Conservation (phyloP, 768 basidiomycete genomes). For the Mycena amicta region DNA sequence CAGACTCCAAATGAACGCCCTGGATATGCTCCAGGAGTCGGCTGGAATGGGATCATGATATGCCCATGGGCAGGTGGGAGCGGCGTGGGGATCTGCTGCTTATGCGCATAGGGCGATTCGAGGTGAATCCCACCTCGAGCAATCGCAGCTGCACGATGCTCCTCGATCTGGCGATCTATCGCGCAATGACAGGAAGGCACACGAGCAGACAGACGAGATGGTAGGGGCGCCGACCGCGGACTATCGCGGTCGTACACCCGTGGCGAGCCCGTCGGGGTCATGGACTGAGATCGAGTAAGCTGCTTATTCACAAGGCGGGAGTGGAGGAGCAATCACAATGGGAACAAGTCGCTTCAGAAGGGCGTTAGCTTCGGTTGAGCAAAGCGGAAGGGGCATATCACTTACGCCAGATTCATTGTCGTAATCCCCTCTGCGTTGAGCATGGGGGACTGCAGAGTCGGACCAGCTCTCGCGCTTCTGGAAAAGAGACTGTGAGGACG, state of each 20-base stretch:
- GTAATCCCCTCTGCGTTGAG: not conserved
- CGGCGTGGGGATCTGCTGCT: slow-evolving; percentile 22
- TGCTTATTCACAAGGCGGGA: not conserved
- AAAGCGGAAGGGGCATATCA: not conserved
- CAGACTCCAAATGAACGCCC: slow-evolving; percentile 20
- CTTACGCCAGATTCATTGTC: slow-evolving; percentile 10
- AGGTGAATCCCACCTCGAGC: not conserved
- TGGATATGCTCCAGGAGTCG: slow-evolving; percentile 14
- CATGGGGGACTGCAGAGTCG: not conserved
- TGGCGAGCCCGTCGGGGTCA: slow-evolving; percentile 14
- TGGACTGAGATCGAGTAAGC: slow-evolving; percentile 2
- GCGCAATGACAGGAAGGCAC: slow-evolving; percentile 11
- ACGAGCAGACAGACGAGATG: not conserved
- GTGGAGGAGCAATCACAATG: slow-evolving; percentile 3
- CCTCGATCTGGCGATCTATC: slow-evolving; percentile 13
- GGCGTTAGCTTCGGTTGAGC: not conserved
- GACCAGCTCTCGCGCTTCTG: slow-evolving; percentile 17
- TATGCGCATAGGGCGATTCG: not conserved
- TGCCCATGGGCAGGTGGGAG: slow-evolving; percentile 22
- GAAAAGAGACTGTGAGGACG: not conserved
- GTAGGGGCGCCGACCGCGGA: not conserved
- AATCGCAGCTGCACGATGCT: slow-evolving; percentile 4
- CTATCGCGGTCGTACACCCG: slow-evolving; percentile 9
- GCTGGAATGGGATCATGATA: slow-evolving; percentile 21
- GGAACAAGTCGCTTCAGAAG: slow-evolving; percentile 12